These are phyloP conservation scores for Plasmopara viticola DNA, from an alignment of 352 stramenopile genomes.

Conservation along the genomic window DNA sequence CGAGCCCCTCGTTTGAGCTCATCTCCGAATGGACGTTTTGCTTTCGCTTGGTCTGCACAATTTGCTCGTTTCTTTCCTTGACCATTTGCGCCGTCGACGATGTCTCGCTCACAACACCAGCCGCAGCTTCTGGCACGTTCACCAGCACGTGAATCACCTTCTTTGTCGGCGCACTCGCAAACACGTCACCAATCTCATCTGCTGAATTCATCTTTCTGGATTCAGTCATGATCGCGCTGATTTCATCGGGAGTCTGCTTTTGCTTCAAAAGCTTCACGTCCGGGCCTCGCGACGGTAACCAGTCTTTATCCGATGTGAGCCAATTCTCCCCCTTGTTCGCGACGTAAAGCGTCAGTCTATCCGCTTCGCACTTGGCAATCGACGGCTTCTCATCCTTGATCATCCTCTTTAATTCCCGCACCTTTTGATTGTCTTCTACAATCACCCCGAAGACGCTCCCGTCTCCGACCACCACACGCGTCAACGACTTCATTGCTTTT, in stretches of 20 bases:
- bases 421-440: neutral
- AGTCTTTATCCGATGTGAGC: neutral
- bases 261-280: neutral
- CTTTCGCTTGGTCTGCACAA: too few relatives aligned
- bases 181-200: conserved; percentile 1
- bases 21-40: too few relatives aligned
- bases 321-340: neutral
- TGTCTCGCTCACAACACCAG: neutral
- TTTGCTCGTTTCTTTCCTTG: too few relatives aligned
- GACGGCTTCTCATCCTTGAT: neutral
- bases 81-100: neutral
- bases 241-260: neutral
- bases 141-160: conserved; percentile 4
- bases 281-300: neutral
- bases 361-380: neutral
- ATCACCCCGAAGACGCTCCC: neutral
- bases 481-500: neutral
- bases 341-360: conserved; percentile 1
- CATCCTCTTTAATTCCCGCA: neutral
- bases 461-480: neutral
- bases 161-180: neutral
- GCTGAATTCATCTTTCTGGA: conserved; percentile 1
- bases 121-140: neutral
- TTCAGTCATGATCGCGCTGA: neutral
- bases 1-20: too few relatives aligned